A percentile compares a stretch with the other conserved stretches of the same genome.
Conservation (phyloP, 192 early-diverging fungal genomes). For the Anaeromyces robustus region DNA sequence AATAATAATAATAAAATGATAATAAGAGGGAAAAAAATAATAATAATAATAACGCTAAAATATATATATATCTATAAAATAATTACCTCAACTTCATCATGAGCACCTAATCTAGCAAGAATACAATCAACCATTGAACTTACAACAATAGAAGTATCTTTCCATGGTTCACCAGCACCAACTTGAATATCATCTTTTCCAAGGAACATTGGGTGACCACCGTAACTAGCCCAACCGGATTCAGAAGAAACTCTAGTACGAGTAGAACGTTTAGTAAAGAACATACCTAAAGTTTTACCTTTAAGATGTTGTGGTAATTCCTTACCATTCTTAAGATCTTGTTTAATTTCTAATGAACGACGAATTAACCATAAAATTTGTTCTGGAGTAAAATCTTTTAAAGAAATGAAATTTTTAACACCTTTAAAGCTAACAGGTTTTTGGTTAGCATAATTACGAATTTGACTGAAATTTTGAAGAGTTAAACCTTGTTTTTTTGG, state of each 20-base stretch:
- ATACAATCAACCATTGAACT: slow-evolving; percentile 91
- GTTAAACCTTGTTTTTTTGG: too few species aligned
- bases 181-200: slow-evolving; percentile 91
- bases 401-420: slow-evolving; percentile 37
- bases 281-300: slow-evolving; percentile 81
- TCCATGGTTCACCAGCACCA: slow-evolving; percentile 83
- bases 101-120: slow-evolving; percentile 80
- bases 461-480: too few species aligned
- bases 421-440: too few species aligned
- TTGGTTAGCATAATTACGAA: too few species aligned
- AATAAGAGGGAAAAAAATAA: too few species aligned
- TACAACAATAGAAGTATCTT: slow-evolving; percentile 79
- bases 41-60: too few species aligned
- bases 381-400: slow-evolving; percentile 60
- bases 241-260: slow-evolving; percentile 93
- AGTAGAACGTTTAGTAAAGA: slow-evolving; percentile 92
- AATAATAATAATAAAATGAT: too few species aligned
- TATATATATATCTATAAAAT: too few species aligned
- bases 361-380: slow-evolving; percentile 65
- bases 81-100: slow-evolving; percentile 74
- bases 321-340: slow-evolving; percentile 39
- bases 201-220: slow-evolving; percentile 92
- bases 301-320: slow-evolving; percentile 15
- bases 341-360: slow-evolving; percentile 69
- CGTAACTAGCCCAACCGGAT: slow-evolving; percentile 74